Evolutionary conservation across 2,329 filamentous ascomycete species (phyloP), one percentile per base, ranked within the genome.

Genomic region (Allantophomopsis cytisporea): DNA sequence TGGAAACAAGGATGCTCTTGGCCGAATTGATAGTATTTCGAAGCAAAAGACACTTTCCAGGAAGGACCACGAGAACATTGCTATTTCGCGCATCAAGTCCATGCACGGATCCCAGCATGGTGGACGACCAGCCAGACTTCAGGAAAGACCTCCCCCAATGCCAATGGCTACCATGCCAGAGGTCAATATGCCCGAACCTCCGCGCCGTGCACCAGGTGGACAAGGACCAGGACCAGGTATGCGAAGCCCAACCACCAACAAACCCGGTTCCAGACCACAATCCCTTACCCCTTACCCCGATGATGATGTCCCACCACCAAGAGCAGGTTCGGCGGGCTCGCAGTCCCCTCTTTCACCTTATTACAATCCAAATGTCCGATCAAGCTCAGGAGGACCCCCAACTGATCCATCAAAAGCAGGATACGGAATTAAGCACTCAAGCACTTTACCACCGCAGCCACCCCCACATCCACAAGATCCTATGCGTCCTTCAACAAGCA

Each of bases 51-150:
- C 83, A 3, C 67, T 96, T 36, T 93, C 86, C 2, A 88, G 88
- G 62, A 74, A 80, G 49, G 91, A 96, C 53, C 91, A 98, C 56
- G 89, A 96, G 59, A 85, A 87, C 40, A 80, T 93, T 33, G 88
- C 91, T 0, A 76, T 98, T 47, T 81, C 76, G 38, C 76, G 83
- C 39, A 96, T 98, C 65, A 94, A 83, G 60, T 86, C 77, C 3
- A 76, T 81, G 47, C 76, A 86, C 51, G 81, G 80, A 13, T 83
- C 80, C 13, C 75, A 80, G 52, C 64, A 73, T 37, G 76, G 76
- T 23, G 65, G 67, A 50, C 64, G 75, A 39, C 76, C 75, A 0
- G 73, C 77, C 30, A 64, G 75, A 33, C 75, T 79, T 55, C 66
- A 68, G 47, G 65, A 69, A 40, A 58, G 59, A 28, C 36, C 41